phyloP scores from a whole-genome alignment of 177 flowering plant species.

The Tripterygium wilfordii region DNA sequence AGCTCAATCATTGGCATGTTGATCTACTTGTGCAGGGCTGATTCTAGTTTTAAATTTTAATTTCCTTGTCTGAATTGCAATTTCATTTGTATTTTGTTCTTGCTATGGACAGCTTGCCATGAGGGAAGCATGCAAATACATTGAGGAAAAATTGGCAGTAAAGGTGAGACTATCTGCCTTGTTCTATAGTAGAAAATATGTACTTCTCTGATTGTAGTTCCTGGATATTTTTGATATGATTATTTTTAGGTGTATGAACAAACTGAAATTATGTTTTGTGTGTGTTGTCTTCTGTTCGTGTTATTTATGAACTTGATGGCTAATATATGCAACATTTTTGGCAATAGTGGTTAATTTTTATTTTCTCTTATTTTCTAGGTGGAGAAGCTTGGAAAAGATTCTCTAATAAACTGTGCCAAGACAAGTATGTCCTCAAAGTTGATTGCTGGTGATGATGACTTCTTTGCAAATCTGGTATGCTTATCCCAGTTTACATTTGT shows the following conservation, averaged over 20 bases:
- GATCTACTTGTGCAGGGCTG: too few relatives aligned
- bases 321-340: too few relatives aligned
- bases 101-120: slow-evolving; percentile 80
- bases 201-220: not conserved
- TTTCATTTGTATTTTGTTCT: slow-evolving; percentile 2
- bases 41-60: too few relatives aligned
- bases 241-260: too few relatives aligned
- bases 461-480: slow-evolving; percentile 93
- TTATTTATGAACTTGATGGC: too few relatives aligned
- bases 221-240: not conserved
- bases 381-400: slow-evolving; percentile 92
- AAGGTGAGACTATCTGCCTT: slow-evolving; percentile 46
- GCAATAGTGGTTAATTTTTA: too few relatives aligned
- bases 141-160: slow-evolving; percentile 83
- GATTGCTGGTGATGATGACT: slow-evolving; percentile 78
- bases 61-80: too few relatives aligned
- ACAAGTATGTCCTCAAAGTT: slow-evolving; percentile 99
- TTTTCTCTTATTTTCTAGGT: slow-evolving; percentile 36
- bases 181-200: not conserved
- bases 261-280: too few relatives aligned
- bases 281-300: too few relatives aligned
- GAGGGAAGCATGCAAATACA: slow-evolving; percentile 97
- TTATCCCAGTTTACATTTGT: too few relatives aligned
- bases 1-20: not conserved
- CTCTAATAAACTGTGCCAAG: slow-evolving; percentile 91